These are phyloP conservation scores for Wickerhamiella bombiphila DNA, from an alignment of 805 yeast species.

Conservation along the genomic window DNA sequence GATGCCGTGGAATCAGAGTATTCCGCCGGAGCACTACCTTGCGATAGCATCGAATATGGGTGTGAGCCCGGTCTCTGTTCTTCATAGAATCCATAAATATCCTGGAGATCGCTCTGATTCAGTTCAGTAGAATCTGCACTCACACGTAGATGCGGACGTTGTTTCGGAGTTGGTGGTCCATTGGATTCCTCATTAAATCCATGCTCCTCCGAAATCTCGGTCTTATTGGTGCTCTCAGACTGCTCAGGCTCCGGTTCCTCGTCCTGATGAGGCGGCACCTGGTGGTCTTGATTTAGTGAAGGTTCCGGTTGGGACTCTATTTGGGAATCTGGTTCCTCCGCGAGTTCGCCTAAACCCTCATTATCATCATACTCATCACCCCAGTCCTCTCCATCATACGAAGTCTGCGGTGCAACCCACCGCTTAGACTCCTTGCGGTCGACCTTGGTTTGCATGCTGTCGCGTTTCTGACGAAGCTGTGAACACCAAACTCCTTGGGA, in stretches of 20 bases:
- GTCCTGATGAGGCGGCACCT: not conserved
- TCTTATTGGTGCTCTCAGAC: not conserved
- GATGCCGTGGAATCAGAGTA: conserved; percentile 19
- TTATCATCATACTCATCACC: conserved; percentile 22
- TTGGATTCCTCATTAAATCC: not conserved
- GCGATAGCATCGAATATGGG: conserved; percentile 13
- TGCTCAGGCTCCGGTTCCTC: not conserved
- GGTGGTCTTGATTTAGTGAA: not conserved
- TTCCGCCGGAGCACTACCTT: not conserved
- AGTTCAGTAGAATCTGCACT: conserved; percentile 4
- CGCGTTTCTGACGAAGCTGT: too few species aligned
- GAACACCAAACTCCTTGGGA: too few species aligned
- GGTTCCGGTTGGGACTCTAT: too few species aligned
- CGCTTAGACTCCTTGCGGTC: conserved; percentile 22
- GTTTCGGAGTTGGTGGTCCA: not conserved
- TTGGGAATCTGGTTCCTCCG: not conserved
- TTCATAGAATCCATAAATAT: conserved; percentile 19
- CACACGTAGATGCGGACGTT: not conserved
- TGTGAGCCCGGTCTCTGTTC: conserved; percentile 12
- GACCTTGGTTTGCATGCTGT: too few species aligned
- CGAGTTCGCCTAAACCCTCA: not conserved
- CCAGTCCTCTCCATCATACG: conserved; percentile 27
- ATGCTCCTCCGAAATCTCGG: not conserved
- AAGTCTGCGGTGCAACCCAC: conserved; percentile 24
- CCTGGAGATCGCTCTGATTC: conserved; percentile 8